Base-by-base conservation (phyloP, 331 rosid species). In the Arachis monticola region DNA sequence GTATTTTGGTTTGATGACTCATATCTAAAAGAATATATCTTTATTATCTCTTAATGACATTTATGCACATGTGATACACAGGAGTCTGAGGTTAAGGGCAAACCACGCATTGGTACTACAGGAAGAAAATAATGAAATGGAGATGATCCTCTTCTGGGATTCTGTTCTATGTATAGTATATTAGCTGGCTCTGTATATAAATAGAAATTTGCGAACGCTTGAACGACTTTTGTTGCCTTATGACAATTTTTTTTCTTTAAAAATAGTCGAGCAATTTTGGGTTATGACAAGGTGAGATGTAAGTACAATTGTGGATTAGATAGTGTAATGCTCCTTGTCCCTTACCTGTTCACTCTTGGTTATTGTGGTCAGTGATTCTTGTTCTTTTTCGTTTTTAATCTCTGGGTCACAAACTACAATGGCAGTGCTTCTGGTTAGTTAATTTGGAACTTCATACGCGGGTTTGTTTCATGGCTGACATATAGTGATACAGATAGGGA, bases 51-150 rank as follows among this genome's bases (percentile, higher is more conserved):
- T 55, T 10, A 41, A 10, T 59, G 64, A 44, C 42, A 61, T 56
- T 56, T 59, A 45, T 45, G 41, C 81, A 55, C 77, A 41, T 14
- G 17, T 77, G 79, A 74, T 64, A 48, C 52, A 65, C 89, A 94
- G 99, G 97, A 94, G 68, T 68, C 93, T 5, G 99, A 94, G 81
- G 96, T 92, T 32, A 92, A 94, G 84, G 91, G 93, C 83, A 92
- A 94, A 83, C 97, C 97, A 2, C 86, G 97, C 69, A 72, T 81
- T 59, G 86, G 85, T 70, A 53, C 88, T 52, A 72, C 84, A 38
- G 87, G 96, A 12, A 87, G 97, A 86, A 91, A 84, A 82, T 90
- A 82, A 80, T 74, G 72, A 91, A 84, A 82, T 90, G 81, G 81
- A 74, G 72, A 68, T 52, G 76, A 59, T 72, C 41, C 62, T 11